Percentiles rank a stretch among this genome's conserved stretches.
phyloP scores from a whole-genome alignment of 495 filamentous ascomycete genomes.

The Aspergillus biplanus region DNA sequence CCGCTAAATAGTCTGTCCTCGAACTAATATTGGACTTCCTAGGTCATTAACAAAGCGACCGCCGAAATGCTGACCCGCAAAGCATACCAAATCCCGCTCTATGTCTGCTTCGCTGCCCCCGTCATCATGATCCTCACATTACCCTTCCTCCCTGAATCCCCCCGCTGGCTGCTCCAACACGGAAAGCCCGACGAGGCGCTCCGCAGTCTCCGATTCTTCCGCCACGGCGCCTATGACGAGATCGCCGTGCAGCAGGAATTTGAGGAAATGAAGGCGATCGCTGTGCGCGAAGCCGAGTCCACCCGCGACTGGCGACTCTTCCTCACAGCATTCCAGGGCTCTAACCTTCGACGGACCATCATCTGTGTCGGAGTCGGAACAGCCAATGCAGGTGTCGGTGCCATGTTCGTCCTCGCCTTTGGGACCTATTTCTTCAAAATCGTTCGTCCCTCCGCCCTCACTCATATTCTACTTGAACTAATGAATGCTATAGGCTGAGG shows the following conservation, averaged over 20 bases:
- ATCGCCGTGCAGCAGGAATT: constrained; percentile 3
- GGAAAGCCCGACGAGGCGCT: background rate
- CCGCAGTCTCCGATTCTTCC: constrained; percentile 6
- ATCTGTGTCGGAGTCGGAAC: constrained; percentile 53
- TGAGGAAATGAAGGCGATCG: constrained; percentile 3
- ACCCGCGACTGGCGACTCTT: constrained; percentile 1
- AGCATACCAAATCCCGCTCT: constrained; percentile 7
- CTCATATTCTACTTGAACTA: background rate
- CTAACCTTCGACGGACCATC: constrained; percentile 51
- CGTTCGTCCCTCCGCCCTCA: background rate
- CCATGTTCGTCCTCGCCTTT: constrained; percentile 6
- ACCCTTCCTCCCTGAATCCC: background rate
- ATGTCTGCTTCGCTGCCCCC: constrained; percentile 5
- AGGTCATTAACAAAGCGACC: constrained; percentile 5
- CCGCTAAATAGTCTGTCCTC: background rate
- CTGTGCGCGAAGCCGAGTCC: background rate
- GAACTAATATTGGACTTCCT: background rate
- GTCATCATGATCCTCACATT: background rate
- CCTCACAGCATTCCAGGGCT: constrained; percentile 39
- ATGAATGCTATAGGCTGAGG: constrained; percentile 6
- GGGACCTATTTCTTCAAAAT: constrained; percentile 56
- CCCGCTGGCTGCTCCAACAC: background rate
- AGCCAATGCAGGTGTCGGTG: constrained; percentile 48
- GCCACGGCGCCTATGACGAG: constrained; percentile 7
- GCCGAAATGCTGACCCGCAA: background rate